Evolutionary conservation across 495 filamentous ascomycete species (phyloP).

Genomic region (Aspergillus indologenus): DNA sequence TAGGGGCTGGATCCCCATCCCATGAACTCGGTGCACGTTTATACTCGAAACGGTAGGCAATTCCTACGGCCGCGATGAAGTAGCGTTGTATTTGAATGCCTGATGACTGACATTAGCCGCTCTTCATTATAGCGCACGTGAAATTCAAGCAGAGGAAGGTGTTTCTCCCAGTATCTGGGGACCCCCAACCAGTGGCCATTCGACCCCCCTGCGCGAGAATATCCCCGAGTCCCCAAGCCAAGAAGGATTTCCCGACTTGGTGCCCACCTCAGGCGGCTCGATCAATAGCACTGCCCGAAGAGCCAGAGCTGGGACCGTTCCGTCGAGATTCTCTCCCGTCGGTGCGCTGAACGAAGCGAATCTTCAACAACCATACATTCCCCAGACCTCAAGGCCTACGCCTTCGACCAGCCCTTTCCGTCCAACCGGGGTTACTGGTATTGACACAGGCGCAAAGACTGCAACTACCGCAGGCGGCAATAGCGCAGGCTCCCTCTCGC

Average conservation of each 20-base stretch:
- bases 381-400: constrained; percentile 82
- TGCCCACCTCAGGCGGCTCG: constrained; percentile 58
- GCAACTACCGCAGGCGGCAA: constrained; percentile 41
- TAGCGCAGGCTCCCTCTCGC: constrained; percentile 73
- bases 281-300: constrained; percentile 61
- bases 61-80: constrained; percentile 3
- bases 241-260: constrained; percentile 91
- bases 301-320: constrained; percentile 91
- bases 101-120: constrained; percentile 15
- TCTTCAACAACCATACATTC: constrained; percentile 60
- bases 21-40: constrained; percentile 79
- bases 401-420: constrained; percentile 91
- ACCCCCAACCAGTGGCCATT: constrained; percentile 90
- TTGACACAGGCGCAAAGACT: constrained; percentile 56
- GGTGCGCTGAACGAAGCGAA: constrained; percentile 57
- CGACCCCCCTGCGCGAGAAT: constrained; percentile 92
- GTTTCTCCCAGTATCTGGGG: constrained; percentile 86
- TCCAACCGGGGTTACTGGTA: constrained; percentile 65
- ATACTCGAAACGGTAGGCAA: constrained; percentile 85
- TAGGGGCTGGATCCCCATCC: constrained; percentile 94
- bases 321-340: constrained; percentile 83
- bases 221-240: constrained; percentile 95
- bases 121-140: constrained; percentile 64
- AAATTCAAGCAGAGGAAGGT: constrained; percentile 97
- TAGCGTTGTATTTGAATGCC: neutral